Percentiles rank a stretch among this genome's conserved stretches.
Evolutionary conservation across 768 basidiomycete species (phyloP).

Genomic region (Wakefieldia striispora): DNA sequence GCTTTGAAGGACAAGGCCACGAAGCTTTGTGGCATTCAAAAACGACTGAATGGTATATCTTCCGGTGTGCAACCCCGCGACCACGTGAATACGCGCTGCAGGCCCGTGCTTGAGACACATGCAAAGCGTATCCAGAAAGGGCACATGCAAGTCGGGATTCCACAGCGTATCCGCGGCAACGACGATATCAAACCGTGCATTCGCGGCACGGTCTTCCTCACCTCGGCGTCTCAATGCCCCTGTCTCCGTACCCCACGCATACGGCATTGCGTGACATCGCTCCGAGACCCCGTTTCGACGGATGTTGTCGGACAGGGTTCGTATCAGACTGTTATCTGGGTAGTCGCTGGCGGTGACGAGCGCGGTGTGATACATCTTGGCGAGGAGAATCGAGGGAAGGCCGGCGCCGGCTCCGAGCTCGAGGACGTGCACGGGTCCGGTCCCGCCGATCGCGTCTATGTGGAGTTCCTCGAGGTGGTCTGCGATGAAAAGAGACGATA

Average conservation of each 20-base stretch:
- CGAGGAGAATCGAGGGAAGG: slow-evolving; percentile 67
- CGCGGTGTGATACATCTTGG: slow-evolving; percentile 42
- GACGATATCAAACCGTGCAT: slow-evolving; percentile 55
- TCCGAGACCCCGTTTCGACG: slow-evolving; percentile 43
- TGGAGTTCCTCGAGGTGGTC: slow-evolving; percentile 55
- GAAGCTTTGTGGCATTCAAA: slow-evolving; percentile 31
- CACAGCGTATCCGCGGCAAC: slow-evolving; percentile 77
- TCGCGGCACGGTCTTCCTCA: background rate
- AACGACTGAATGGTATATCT: slow-evolving; percentile 69
- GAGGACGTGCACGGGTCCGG: slow-evolving; percentile 41
- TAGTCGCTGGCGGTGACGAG: slow-evolving; percentile 65
- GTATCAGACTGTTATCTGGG: slow-evolving; percentile 62
- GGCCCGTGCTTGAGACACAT: slow-evolving; percentile 42
- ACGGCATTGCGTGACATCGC: slow-evolving; percentile 53
- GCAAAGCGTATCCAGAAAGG: slow-evolving; percentile 53
- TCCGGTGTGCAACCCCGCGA: slow-evolving; percentile 76
- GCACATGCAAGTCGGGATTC: slow-evolving; percentile 59
- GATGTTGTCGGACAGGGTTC: slow-evolving; percentile 57
- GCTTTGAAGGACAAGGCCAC: slow-evolving; percentile 46
- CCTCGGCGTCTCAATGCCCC: slow-evolving; percentile 13
- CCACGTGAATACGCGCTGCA: slow-evolving; percentile 55
- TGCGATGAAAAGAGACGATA: slow-evolving; percentile 62
- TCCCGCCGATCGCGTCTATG: slow-evolving; percentile 29
- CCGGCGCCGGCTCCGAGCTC: slow-evolving; percentile 78
- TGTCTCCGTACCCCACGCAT: slow-evolving; percentile 63